Base-by-base conservation (phyloP, 2,329 filamentous ascomycete genomes). In the Aspergillus calidoustus region DNA sequence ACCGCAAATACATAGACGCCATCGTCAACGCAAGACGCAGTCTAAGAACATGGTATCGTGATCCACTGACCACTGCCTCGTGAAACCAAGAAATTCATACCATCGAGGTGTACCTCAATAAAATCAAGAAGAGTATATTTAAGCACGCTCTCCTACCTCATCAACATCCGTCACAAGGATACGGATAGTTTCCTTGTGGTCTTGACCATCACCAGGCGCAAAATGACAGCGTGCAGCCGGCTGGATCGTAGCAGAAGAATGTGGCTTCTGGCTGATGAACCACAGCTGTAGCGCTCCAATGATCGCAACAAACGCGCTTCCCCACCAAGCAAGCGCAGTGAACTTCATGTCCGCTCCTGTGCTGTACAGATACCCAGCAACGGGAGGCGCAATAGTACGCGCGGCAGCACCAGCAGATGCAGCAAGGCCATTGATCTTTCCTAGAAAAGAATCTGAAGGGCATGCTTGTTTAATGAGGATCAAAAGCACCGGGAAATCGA, bases 381-480 rank as follows among this genome's bases (percentile, higher is more conserved):
- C 76, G 0, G 89, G 89, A 23, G 89, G 89, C 1, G 89, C 88
- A 44, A 91, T 72, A 0, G 88, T 91, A n/a, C 89, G 83, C 61
- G 87, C 88, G 4, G 87, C 85, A 22, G 89, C 90, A n/a, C 89
- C 89, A 1, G 86, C 89, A 3, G 87, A 89, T 63, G 90, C 90
- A 52, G 89, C 89, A 8, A 91, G 77, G 0, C 89, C 89, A 65
- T 92, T 92, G 73, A 92, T 89, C 68, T 86, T 88, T 1, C 89
- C 89, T 17, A 92, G 80, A 5, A 86, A 83, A 1, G 82, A 83
- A 3, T 86, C 80, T 4, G 85, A 83, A 0, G 89, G 88, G 4
- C 87, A 86, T 1, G 89, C 87, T 76, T 91, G 87, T 74, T 92
- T 92, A 70, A 92, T 83, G 57, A 92, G 80, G 63, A 92, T 91